Conservation (phyloP, 441 rosid species). For the Bruguiera hainesii region DNA sequence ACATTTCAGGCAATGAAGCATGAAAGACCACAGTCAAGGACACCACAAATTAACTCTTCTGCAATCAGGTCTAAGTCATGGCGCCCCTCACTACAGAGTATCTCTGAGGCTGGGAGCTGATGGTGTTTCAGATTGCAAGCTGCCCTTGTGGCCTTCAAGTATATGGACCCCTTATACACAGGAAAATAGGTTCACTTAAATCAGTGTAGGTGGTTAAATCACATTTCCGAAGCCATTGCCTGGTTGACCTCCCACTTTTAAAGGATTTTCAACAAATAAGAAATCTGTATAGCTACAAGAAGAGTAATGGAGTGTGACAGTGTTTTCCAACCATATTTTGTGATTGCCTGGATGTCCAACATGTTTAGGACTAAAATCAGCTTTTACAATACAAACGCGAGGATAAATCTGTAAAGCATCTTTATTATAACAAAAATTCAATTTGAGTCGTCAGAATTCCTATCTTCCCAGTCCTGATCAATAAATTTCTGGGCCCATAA, state of each 20-base stretch:
- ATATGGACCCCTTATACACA: slow-evolving; percentile 19
- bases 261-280: slow-evolving; percentile 28
- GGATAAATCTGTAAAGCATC: not conserved
- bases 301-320: slow-evolving; percentile 30
- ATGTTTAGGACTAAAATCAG: slow-evolving; percentile 2
- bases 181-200: slow-evolving; percentile 10
- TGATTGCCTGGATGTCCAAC: not conserved
- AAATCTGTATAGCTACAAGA: slow-evolving; percentile 33
- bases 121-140: slow-evolving; percentile 12
- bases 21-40: slow-evolving; percentile 46
- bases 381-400: slow-evolving; percentile 4
- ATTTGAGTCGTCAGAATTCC: slow-evolving; percentile 24
- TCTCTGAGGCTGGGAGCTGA: slow-evolving; percentile 67
- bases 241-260: slow-evolving; percentile 12
- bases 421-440: slow-evolving; percentile 8
- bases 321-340: slow-evolving; percentile 24
- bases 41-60: slow-evolving; percentile 37
- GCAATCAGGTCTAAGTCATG: slow-evolving; percentile 61
- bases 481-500: slow-evolving; percentile 40
- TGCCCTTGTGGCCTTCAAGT: not conserved
- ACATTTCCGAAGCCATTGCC: slow-evolving; percentile 11
- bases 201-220: slow-evolving; percentile 13
- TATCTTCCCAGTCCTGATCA: slow-evolving; percentile 36
- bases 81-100: slow-evolving; percentile 86
- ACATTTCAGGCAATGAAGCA: slow-evolving; percentile 39